phyloP scores from a whole-genome alignment of 2,329 filamentous ascomycete species.

The Aspergillus sp. region DNA sequence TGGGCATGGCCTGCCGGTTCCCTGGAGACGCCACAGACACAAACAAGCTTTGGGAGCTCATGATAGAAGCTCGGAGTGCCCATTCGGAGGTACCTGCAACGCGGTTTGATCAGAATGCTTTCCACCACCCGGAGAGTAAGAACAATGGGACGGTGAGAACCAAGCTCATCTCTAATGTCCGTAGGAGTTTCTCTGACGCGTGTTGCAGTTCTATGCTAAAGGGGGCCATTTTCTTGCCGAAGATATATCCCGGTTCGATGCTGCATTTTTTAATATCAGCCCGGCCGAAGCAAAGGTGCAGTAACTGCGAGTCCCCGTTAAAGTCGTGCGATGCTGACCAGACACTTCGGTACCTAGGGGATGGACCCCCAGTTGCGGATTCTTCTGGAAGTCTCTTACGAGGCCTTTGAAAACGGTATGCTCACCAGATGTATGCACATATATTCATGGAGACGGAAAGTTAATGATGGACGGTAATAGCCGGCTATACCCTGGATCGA shows the following conservation, averaged over 20 bases:
- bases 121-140: conserved; percentile 1
- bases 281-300: too few relatives aligned
- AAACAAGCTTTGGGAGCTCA: conserved; percentile 17
- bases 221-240: conserved; percentile 15
- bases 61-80: conserved; percentile 10
- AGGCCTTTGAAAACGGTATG: conserved; percentile 9
- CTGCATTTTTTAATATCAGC: conserved; percentile 18
- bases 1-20: not conserved
- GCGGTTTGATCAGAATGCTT: conserved; percentile 18
- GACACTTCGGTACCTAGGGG: conserved; percentile 7
- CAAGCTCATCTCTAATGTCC: not conserved
- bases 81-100: conserved; percentile 11
- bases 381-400: conserved; percentile 27
- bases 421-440: not conserved
- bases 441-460: not conserved
- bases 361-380: conserved; percentile 30
- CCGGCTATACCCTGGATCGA: not conserved
- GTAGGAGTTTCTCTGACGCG: too few relatives aligned
- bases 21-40: not conserved
- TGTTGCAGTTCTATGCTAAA: not conserved
- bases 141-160: conserved; percentile 11
- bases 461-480: conserved; percentile 16
- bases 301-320: too few relatives aligned
- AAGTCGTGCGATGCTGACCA: too few relatives aligned
- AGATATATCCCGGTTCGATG: conserved; percentile 21